Evolutionary conservation across 805 yeast genomes (phyloP), one percentile per base, ranked within the genome.

Genomic region (Candida cerambycidarum): DNA sequence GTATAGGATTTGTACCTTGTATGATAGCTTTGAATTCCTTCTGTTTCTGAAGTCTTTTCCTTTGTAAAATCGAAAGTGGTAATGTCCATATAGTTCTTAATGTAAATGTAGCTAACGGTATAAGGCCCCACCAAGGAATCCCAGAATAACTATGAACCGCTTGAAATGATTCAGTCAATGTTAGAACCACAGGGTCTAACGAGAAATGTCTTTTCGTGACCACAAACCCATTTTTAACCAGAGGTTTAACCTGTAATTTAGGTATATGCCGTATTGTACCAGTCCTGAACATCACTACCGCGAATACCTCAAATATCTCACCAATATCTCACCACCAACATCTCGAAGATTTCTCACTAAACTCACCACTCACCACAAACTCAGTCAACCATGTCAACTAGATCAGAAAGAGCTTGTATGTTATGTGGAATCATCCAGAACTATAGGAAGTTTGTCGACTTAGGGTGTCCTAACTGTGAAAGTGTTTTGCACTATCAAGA

Each of bases 381-480:
- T 5, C 17, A 29, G 25, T 21, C 25, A 21, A 21, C 25, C n/a
- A 71, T 71, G 76, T 70, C 83, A 11, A 67, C 78, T 27, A 78
- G 82, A 67, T 75, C 84, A 8, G 95, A 89, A 50, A 80, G 99
- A 73, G 98, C 98, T 6, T 92, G 99, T 58, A 87, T 92, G 97
- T 78, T 93, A 45, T 92, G 99, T 66, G 98, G 97, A 3, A 76
- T 92, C 42, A 87, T 92, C 42, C 95, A 88, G 57, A 80, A 96
- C 4, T 78, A 85, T 53, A 77, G 72, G 33, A 52, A 75, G 56
- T 93, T 93, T 61, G 79, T 85, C 38, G 82, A 82, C 44, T 80
- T 80, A 14, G 98, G 98, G 5, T 92, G 99, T 65, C 98, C 99
- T 11, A 92, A 92, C 72, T 92, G 99, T 68, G 98, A 89, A 57